Base-by-base conservation (phyloP, 257 asterid genomes). In the Verbascum thapsus region DNA sequence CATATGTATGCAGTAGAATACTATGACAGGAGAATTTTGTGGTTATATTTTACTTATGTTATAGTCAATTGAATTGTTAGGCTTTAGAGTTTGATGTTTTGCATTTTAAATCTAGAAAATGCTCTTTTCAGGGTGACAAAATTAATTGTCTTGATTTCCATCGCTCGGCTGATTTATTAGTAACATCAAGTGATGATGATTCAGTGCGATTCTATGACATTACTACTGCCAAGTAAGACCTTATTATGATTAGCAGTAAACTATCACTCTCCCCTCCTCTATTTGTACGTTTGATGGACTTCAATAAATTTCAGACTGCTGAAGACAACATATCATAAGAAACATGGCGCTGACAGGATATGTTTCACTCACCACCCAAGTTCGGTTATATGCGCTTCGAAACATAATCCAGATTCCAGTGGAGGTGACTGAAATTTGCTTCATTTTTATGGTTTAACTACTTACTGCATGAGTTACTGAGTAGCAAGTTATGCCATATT, bases 301-400 rank as follows among this genome's bases (percentile, higher is more conserved):
- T 57, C 64, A 32, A 15, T 34, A 50, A 59, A 64, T 72, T 13
- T 70, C 81, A 94, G 99, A 75, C 72, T 87, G 86, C 56, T 87
- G 61, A 94, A 94, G 78, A 89, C 99, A 19, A 89, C 99, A 3
- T 78, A 79, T 73, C 97, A 92, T 66, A 85, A 87, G 85, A 87
- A 80, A 74, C 91, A 89, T 67, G 99, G 97, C 47, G 96, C 96
- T 48, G 97, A 87, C 68, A 80, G 78, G 61, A 81, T 92, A 74
- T 87, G 99, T 73, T 89, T 89, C 61, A 85, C 95, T 50, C 99
- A 89, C 74, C 99, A 94, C 79, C 87, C 96, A 5, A 85, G 81
- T 73, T 85, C 96, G 19, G 90, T 94, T 61, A 79, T 89, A 74
- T 80, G 91, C 81, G 87, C 99, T 64, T 94, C 99, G 58, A 81